phyloP scores from a whole-genome alignment of 176 grass and related monocot species.

The Zea mays region DNA sequence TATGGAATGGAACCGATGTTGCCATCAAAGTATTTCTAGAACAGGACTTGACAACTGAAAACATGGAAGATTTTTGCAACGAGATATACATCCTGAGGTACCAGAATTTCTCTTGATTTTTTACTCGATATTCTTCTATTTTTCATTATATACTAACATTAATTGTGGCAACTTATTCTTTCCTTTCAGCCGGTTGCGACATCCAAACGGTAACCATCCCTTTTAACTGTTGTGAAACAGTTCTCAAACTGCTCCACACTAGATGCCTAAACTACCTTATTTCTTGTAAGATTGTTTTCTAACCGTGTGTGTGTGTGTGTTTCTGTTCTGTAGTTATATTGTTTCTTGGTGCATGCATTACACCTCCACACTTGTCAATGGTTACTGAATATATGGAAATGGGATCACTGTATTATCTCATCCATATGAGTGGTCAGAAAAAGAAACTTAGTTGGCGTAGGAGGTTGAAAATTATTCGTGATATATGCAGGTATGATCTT shows the following conservation, averaged over 20 bases:
- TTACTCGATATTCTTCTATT: conserved; percentile 17
- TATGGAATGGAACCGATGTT: conserved; percentile 99
- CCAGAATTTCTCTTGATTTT: conserved; percentile 21
- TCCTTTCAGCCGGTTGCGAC: conserved; percentile 85
- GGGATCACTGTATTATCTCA: conserved; percentile 98
- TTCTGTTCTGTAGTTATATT: conserved; percentile 80
- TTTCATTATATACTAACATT: conserved; percentile 34
- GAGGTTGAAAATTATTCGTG: conserved; percentile 96
- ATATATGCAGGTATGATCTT: conserved; percentile 89
- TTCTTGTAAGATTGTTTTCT: conserved; percentile 24
- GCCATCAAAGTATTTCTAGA: conserved; percentile 99
- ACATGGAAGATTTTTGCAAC: conserved; percentile 99
- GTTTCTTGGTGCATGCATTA: conserved; percentile 99
- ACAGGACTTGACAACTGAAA: conserved; percentile 97
- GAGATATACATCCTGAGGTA: conserved; percentile 98
- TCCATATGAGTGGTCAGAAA: conserved; percentile 98
- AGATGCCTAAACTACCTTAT: conserved; percentile 19
- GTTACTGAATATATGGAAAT: conserved; percentile 99
- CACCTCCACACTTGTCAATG: conserved; percentile 95
- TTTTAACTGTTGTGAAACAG: conserved; percentile 31
- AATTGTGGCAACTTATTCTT: conserved; percentile 44
- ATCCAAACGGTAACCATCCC: conserved; percentile 89
- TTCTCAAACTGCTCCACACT: conserved; percentile 11
- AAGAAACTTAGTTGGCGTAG: conserved; percentile 97
- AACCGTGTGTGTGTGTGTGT: conserved; percentile 21